Evolutionary conservation across 2,329 filamentous ascomycete species (phyloP).

Genomic region (Penicillium verrucosum): DNA sequence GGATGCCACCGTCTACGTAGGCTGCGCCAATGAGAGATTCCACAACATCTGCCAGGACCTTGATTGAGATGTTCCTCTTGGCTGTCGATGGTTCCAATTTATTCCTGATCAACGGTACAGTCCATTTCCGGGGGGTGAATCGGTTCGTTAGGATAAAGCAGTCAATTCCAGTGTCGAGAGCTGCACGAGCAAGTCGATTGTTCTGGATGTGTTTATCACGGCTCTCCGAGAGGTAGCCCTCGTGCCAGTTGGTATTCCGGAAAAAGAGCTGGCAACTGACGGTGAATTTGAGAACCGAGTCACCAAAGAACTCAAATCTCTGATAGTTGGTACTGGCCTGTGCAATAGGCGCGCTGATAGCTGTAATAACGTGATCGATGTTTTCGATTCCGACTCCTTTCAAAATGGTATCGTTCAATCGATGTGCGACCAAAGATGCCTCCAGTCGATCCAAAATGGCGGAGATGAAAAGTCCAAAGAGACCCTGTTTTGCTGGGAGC

Average conservation of each 20-base stretch:
- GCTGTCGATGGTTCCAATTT: constrained; percentile 14
- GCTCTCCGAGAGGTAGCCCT: constrained; percentile 67
- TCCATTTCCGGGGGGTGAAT: constrained; percentile 72
- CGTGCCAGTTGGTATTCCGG: constrained; percentile 64
- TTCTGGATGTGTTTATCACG: constrained; percentile 75
- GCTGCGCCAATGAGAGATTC: constrained; percentile 80
- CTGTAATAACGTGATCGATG: constrained; percentile 59
- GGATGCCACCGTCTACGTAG: constrained; percentile 64
- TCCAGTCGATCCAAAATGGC: constrained; percentile 70
- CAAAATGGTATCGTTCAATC: constrained; percentile 57
- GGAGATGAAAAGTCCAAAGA: constrained; percentile 63
- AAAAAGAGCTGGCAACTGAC: constrained; percentile 64
- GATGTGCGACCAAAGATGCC: constrained; percentile 59
- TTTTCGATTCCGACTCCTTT: constrained; percentile 53
- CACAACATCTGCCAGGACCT: constrained; percentile 81
- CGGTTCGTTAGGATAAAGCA: constrained; percentile 65
- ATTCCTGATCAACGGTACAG: constrained; percentile 57
- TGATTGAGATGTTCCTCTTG: constrained; percentile 60
- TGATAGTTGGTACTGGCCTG: constrained; percentile 68
- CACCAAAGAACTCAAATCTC: constrained; percentile 80
- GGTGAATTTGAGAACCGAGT: constrained; percentile 74
- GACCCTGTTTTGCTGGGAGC: constrained; percentile 46
- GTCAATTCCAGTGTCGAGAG: constrained; percentile 63
- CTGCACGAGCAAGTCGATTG: constrained; percentile 63
- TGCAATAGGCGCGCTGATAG: constrained; percentile 66